Evolutionary conservation across 73 alveolate species (phyloP), one percentile per base, ranked within the genome.

Genomic region (Tetrahymena malaccensis): DNA sequence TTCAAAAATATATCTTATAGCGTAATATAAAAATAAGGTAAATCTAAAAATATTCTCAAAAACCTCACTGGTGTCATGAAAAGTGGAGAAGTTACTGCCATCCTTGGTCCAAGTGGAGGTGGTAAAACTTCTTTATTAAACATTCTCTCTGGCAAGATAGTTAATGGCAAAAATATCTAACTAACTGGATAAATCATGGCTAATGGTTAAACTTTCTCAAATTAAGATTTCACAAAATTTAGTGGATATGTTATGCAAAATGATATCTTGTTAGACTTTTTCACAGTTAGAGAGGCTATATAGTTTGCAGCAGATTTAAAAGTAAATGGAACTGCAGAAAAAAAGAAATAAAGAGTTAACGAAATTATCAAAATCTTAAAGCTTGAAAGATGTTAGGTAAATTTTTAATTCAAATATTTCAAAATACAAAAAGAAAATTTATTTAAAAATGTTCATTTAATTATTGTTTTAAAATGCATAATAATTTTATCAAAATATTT

Each of bases 81-180:
- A 43, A 85, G 94, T 50, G 97, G 97, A 33, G 94, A 95, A 93
- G 11, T 95, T 27, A 95, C 97, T 21, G 97, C 97, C 13, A 95
- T 95, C 55, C 57, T 95, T 57, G 97, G 97, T 17, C 97, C 97
- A 27, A 85, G 95, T 85, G 97, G 97, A 43, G 97, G 95, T 25
- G 97, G 97, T 11, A 95, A 95, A 34, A 95, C 97, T 19, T 85
- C 97, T 4, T 44, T 95, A 43, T 83, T 89, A 34, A 94, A 94
- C 22, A 55, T 43, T 21, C 43, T 95, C 7, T 55, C 95, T 11
- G 35, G 94, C 10, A 95, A 94, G 89, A 85, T 70, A 55, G 93
- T 85, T 27, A 11, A 70, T 56, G 85, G 56, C 9, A 17, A 34
- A n/a, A 95, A 95, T 21, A 85, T 85, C 10, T 35, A 3, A 3